These are phyloP conservation scores for Teunomyces lycoperdinae DNA, from an alignment of 805 yeast genomes.

Conservation along the genomic window DNA sequence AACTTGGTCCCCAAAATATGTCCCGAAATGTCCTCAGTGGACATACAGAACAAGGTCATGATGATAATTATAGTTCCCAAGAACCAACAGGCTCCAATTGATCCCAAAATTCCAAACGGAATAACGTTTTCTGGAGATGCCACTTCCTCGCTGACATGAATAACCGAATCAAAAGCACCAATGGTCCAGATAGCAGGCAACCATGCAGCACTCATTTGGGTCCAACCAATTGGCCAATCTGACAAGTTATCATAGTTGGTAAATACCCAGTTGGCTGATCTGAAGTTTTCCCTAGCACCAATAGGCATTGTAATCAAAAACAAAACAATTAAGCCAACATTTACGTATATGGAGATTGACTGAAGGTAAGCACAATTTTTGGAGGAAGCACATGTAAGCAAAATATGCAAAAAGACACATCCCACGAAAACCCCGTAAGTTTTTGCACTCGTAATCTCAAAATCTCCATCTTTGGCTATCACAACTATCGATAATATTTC, in stretches of 20 bases:
- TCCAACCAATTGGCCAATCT: constrained; percentile 61
- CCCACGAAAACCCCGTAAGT: constrained; percentile 67
- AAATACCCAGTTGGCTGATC: constrained; percentile 51
- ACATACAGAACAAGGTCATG: constrained; percentile 54
- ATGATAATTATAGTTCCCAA: constrained; percentile 58
- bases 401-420: constrained; percentile 50
- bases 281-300: constrained; percentile 42
- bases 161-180: constrained; percentile 69
- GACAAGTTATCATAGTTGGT: constrained; percentile 49
- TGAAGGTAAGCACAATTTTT: constrained; percentile 57
- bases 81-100: constrained; percentile 54
- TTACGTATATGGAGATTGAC: constrained; percentile 53
- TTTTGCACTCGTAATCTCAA: constrained; percentile 50
- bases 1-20: constrained; percentile 41
- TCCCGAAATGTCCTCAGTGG: constrained; percentile 37
- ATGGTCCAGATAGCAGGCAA: constrained; percentile 76
- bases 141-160: constrained; percentile 73
- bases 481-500: constrained; percentile 59
- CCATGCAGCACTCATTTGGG: constrained; percentile 50
- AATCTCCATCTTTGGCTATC: constrained; percentile 52
- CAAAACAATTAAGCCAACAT: constrained; percentile 49
- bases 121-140: constrained; percentile 58
- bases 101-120: constrained; percentile 61
- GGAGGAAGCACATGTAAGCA: constrained; percentile 56
- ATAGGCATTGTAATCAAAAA: constrained; percentile 64